Base-by-base conservation (phyloP, 2,329 filamentous ascomycete genomes). In the Chrysoporthe cubensis region DNA sequence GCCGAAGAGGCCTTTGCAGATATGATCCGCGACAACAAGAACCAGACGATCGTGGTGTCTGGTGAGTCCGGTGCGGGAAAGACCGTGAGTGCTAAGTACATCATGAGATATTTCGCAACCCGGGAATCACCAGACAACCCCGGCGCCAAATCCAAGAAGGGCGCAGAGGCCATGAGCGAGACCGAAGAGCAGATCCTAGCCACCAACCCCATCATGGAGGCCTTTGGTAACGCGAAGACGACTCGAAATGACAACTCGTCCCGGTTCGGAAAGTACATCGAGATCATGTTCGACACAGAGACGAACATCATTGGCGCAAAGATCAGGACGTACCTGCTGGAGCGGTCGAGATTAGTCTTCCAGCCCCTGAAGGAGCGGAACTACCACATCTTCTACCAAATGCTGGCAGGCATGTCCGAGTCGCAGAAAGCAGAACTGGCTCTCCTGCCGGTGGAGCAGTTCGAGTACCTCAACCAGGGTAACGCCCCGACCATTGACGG, bases 121-220 rank as follows among this genome's bases (percentile, higher is more conserved):
- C 90, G 96, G 87, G 96, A 97, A 80, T 91, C 94, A 8, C 94
- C 96, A 66, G 93, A 96, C 75, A 92, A 94, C 78, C 91, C 93
- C 18, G 90, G 91, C 61, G 90, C 89, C 71, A 90, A 92, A 74
- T 85, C 85, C 65, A 96, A 93, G 80, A 87, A 87, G 76, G 92
- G 93, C 70, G 84, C 89, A 74, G 91, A 92, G 68, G 78, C 90
- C 71, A 98, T 98, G 90, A 98, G 94, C 79, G 93, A 97, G 83
- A 99, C 96, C 1, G 96, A 99, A 81, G 95, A 99, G 83, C 94
- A 97, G 79, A 99, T 99, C 77, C 83, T 99, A 73, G 96, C 96
- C 42, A 99, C 96, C 65, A 99, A 99, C 79, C 96, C 96, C 50
- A 97, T 99, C 78, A 99, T 99, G 96, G 96, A 99, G 87, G 95